phyloP scores from a whole-genome alignment of 345 rosid species.

The Geranium brycei region DNA sequence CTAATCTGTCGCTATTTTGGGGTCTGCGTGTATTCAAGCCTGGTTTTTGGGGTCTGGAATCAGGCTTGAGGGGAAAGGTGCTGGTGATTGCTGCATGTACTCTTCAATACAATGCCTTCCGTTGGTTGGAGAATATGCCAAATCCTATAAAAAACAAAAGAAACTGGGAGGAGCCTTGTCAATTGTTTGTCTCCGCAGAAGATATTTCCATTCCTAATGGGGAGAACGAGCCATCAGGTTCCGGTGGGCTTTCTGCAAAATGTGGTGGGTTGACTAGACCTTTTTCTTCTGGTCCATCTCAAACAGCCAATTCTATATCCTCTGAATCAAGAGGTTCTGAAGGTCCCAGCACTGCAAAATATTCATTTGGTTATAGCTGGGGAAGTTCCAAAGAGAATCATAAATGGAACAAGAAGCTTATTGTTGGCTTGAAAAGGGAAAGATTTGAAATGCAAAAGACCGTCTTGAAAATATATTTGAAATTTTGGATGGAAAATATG shows the following conservation, averaged over 20 bases:
- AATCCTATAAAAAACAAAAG: slow-evolving; percentile 6
- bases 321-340: slow-evolving; percentile 8
- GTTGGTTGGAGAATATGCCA: slow-evolving; percentile 22
- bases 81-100: slow-evolving; percentile 28
- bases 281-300: slow-evolving; percentile 9
- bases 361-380: slow-evolving; percentile 17
- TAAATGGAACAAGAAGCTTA: slow-evolving; percentile 24
- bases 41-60: slow-evolving; percentile 26
- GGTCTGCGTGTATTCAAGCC: slow-evolving; percentile 23
- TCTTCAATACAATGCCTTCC: slow-evolving; percentile 30
- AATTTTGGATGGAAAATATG: slow-evolving; percentile 29
- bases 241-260: slow-evolving; percentile 9
- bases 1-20: slow-evolving; percentile 17
- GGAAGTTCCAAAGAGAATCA: slow-evolving; percentile 22
- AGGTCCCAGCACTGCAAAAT: slow-evolving; percentile 10
- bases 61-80: slow-evolving; percentile 31
- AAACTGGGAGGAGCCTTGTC: slow-evolving; percentile 29
- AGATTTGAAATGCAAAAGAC: slow-evolving; percentile 29
- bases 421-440: slow-evolving; percentile 23
- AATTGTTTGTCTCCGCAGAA: slow-evolving; percentile 18
- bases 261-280: slow-evolving; percentile 10
- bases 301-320: slow-evolving; percentile 4
- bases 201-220: slow-evolving; percentile 13
- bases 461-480: slow-evolving; percentile 17
- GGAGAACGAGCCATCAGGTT: slow-evolving; percentile 8